Conservation (phyloP, 225 moss, liverwort and hornwort species). For the Marchantia polymorpha region DNA sequence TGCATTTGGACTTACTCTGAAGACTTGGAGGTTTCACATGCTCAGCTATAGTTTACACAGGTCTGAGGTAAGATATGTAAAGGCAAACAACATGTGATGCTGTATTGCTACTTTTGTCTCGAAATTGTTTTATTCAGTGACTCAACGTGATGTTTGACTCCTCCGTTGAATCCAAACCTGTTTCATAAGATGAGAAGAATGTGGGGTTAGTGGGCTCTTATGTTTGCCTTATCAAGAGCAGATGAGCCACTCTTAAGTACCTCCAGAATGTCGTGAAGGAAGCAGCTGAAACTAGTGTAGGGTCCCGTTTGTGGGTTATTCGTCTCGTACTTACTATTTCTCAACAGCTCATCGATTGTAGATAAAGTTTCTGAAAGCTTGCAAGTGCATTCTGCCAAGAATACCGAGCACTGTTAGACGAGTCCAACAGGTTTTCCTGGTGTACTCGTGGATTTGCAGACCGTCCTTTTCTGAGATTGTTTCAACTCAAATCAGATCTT, state of each 20-base stretch:
- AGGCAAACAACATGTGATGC: too few species aligned
- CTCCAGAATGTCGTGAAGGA: neutral
- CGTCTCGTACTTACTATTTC: neutral
- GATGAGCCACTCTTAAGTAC: conserved; percentile 3
- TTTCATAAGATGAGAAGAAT: neutral
- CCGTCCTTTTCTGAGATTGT: neutral
- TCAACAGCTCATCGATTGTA: conserved; percentile 12
- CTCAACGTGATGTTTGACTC: neutral
- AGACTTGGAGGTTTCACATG: too few species aligned
- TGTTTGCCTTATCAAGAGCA: conserved; percentile 5
- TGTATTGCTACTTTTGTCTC: too few species aligned
- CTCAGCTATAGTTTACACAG: too few species aligned
- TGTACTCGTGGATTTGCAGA: neutral
- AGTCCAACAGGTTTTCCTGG: neutral
- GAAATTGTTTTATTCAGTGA: too few species aligned
- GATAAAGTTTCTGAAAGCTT: conserved; percentile 1
- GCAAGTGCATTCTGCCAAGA: neutral
- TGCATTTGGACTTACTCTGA: neutral
- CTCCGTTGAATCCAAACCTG: too few species aligned
- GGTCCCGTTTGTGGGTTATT: neutral
- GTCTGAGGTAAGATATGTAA: too few species aligned
- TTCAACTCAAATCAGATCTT: neutral
- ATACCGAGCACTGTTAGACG: neutral
- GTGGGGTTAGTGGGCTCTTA: neutral
- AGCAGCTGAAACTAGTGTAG: neutral